phyloP scores from a whole-genome alignment of 2,329 filamentous ascomycete genomes.

The Graphilbum fragrans region DNA sequence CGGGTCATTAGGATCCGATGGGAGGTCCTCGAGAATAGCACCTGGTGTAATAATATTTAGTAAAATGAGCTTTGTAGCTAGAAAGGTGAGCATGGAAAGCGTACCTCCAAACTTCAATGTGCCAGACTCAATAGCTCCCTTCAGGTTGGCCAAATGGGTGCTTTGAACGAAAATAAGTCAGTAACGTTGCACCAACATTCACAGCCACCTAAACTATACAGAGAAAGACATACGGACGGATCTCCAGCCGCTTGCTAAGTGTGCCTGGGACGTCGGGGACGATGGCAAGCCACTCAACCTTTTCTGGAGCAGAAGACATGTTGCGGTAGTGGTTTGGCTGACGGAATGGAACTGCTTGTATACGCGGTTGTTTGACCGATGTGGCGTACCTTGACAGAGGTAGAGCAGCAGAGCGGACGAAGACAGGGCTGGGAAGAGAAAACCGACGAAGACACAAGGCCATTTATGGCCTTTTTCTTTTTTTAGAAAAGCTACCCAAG shows the following conservation, averaged over 20 bases:
- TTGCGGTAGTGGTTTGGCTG: no score
- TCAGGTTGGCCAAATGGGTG: constrained; percentile 45
- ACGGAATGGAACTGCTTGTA: no score
- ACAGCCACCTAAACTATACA: no score
- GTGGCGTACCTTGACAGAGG: background rate
- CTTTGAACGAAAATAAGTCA: constrained; percentile 13
- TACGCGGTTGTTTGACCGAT: no score
- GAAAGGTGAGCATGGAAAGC: constrained; percentile 10
- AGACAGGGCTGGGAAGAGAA: background rate
- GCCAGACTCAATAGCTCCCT: constrained; percentile 39
- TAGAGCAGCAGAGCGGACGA: background rate
- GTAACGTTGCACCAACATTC: no score
- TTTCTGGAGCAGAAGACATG: constrained; percentile 17
- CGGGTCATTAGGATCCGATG: constrained; percentile 43
- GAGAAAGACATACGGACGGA: constrained; percentile 36
- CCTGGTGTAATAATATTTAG: no score
- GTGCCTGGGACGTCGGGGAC: constrained; percentile 53
- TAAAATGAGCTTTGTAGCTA: no score
- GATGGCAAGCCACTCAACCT: constrained; percentile 56
- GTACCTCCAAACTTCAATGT: constrained; percentile 53
- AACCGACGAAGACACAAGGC: background rate
- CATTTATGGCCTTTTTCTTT: background rate
- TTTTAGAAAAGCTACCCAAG: background rate
- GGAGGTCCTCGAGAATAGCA: constrained; percentile 53
- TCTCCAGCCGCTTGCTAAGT: constrained; percentile 48